Base-by-base conservation (phyloP, 1,284 basidiomycete genomes). In the Wallemia hederae region DNA sequence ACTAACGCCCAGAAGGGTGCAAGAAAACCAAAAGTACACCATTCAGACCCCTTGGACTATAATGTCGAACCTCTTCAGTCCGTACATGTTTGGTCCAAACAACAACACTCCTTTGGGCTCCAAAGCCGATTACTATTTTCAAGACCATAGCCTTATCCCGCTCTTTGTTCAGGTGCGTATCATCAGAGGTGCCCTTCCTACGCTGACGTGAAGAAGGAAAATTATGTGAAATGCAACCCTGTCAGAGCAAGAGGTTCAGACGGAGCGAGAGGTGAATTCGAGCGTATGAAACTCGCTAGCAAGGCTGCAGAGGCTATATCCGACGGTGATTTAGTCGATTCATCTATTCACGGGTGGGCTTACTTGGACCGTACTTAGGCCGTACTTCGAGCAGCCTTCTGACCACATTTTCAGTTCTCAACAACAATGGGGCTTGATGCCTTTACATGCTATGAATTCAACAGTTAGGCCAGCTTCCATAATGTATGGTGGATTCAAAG, bases 351-450 rank as follows among this genome's bases (percentile, higher is more conserved):
- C 68, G 84, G 89, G 85, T 87, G 65, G 58, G 78, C 67, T n/a
- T n/a, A n/a, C n/a, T n/a, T n/a, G n/a, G n/a, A n/a, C n/a, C n/a
- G n/a, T n/a, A n/a, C n/a, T n/a, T n/a, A n/a, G n/a, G n/a, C n/a
- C n/a, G n/a, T n/a, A n/a, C n/a, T n/a, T n/a, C 59, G 55, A 27
- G 55, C 2, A 56, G 26, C 31, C 19, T 24, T 61, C 59, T n/a
- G 26, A n/a, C n/a, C n/a, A n/a, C n/a, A n/a, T n/a, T n/a, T n/a
- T n/a, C 64, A 89, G 88, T 2, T 77, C 84, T 0, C 87, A 97
- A 70, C 91, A 96, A 69, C 90, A 97, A 66, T 98, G 92, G 92
- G 78, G 81, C 2, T 73, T 98, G 60, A 88, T 98, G 80, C 94
- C 92, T 0, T 70, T 89, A 0, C 94, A 98, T 68, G 89, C 89